Evolutionary conservation across 768 basidiomycete species (phyloP).

Genomic region (Boletus eberwhitei): DNA sequence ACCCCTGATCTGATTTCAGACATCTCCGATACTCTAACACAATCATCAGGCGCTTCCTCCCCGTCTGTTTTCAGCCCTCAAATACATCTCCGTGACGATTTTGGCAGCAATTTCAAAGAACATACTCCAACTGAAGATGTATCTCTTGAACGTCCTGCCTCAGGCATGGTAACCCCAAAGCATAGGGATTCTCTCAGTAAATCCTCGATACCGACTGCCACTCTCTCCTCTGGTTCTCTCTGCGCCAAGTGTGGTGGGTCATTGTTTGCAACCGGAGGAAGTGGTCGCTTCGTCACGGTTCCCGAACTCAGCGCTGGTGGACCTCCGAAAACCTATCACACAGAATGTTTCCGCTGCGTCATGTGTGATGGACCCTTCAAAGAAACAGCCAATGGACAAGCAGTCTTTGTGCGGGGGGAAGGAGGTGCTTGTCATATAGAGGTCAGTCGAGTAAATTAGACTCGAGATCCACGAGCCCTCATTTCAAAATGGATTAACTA

Average conservation of each 20-base stretch:
- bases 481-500: conserved; percentile 16
- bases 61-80: conserved; percentile 41
- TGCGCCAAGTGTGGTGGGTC: conserved; percentile 61
- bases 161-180: conserved; percentile 30
- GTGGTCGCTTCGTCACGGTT: conserved; percentile 69
- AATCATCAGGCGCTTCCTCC: conserved; percentile 53
- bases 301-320: conserved; percentile 45
- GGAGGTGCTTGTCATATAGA: conserved; percentile 69
- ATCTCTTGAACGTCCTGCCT: conserved; percentile 12
- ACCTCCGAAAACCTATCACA: conserved; percentile 63
- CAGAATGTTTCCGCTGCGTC: conserved; percentile 71
- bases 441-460: conserved; percentile 24
- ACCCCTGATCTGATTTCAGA: conserved; percentile 63
- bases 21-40: conserved; percentile 54
- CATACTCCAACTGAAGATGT: conserved; percentile 3
- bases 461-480: background rate
- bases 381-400: conserved; percentile 57
- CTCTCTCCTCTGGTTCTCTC: conserved; percentile 37
- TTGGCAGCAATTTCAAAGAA: conserved; percentile 8
- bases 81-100: conserved; percentile 8
- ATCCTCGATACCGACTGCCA: conserved; percentile 30
- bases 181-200: conserved; percentile 21
- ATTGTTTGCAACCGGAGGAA: conserved; percentile 55
- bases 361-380: conserved; percentile 64
- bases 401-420: conserved; percentile 65